These are phyloP conservation scores for Graphiopsis chlorocephala DNA, from an alignment of 2,329 filamentous ascomycete species.

Conservation along the genomic window DNA sequence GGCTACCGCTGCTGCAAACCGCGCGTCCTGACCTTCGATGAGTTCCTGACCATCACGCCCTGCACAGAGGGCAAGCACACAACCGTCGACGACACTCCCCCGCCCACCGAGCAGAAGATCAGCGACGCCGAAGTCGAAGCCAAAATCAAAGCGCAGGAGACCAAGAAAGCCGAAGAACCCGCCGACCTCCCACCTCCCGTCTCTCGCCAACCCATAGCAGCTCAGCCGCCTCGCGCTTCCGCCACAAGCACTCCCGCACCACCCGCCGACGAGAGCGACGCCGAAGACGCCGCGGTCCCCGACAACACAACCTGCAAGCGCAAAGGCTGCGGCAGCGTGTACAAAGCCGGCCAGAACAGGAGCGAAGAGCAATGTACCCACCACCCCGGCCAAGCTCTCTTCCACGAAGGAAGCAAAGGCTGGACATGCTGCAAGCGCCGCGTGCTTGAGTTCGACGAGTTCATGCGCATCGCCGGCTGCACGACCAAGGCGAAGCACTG, in stretches of 20 bases:
- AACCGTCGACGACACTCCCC: slow-evolving; percentile 71
- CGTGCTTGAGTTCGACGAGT: slow-evolving; percentile 95
- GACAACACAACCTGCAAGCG: slow-evolving; percentile 74
- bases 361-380: slow-evolving; percentile 77
- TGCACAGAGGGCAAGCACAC: slow-evolving; percentile 94
- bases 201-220: slow-evolving; percentile 27
- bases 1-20: slow-evolving; percentile 99
- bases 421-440: slow-evolving; percentile 95
- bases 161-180: slow-evolving; percentile 22
- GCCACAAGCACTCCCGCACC: slow-evolving; percentile 52
- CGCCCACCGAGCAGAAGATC: slow-evolving; percentile 21
- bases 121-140: slow-evolving; percentile 32
- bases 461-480: slow-evolving; percentile 93
- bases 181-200: slow-evolving; percentile 25
- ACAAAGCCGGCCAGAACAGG: slow-evolving; percentile 59
- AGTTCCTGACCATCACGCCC: slow-evolving; percentile 88
- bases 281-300: slow-evolving; percentile 69
- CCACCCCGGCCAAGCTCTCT: slow-evolving; percentile 87
- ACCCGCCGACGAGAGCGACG: slow-evolving; percentile 79
- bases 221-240: slow-evolving; percentile 32
- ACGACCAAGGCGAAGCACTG: slow-evolving; percentile 76
- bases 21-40: slow-evolving; percentile 93
- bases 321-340: slow-evolving; percentile 67
- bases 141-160: slow-evolving; percentile 30
- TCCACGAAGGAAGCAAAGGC: slow-evolving; percentile 97